Evolutionary conservation across 495 filamentous ascomycete genomes (phyloP), one percentile per base, ranked within the genome.

Genomic region (Halenospora varia): DNA sequence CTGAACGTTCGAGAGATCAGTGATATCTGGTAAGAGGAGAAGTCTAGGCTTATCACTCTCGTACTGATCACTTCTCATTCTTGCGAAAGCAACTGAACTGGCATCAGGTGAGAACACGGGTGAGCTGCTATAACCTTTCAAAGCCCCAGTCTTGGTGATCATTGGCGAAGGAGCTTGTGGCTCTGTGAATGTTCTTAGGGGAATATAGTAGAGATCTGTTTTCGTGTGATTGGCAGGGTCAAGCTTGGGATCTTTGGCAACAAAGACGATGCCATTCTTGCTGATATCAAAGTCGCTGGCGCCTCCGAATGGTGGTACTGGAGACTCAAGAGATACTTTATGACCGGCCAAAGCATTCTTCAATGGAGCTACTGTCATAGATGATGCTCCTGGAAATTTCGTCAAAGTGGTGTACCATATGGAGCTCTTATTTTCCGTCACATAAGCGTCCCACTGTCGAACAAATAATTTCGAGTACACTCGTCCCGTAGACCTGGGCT

Each of bases 21-120:
- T 71, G 48, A 90, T 68, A 66, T 84, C 74, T 1, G 75, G 75
- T 6, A 84, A 57, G 13, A 96, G 72, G 51, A 97, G 70, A 2
- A 96, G 78, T 2, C 88, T 78, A 48, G 92, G 88, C 70, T 90
- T 89, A 73, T 97, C 93, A 10, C 87, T 87, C 71, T 97, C 93
- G 66, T 97, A 96, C 20, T 90, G 90, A 62, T 87, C 83, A 58
- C 83, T 75, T 22, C 79, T 76, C 89, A 92, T 92, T 26, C 86
- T 80, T 42, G 91, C 82, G 59, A 96, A 91, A n/a, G 85, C 92
- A 9, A 92, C 80, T 47, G 78, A 79, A 49, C 76, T 79, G 1
- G 89, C 90, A 63, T 86, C 80, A 17, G 87, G 84, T 2, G 89
- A 89, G 59, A 96, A 88, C 3, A 85, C 81, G 0, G 93, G 93